Conservation (phyloP, 805 yeast species). For the Yueomyces sinensis region DNA sequence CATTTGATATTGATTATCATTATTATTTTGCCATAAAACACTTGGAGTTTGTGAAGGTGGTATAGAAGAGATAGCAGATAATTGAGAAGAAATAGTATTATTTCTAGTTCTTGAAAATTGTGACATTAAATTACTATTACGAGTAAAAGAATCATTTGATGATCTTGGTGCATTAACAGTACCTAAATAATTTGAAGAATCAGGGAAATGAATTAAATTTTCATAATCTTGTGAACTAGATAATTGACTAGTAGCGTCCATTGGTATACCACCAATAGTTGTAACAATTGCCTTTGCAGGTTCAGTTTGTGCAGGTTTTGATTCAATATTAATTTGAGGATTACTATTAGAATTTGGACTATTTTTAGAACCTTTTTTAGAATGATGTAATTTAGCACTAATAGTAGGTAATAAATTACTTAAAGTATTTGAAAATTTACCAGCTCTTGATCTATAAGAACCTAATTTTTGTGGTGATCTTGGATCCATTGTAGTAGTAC, state of each 20-base stretch:
- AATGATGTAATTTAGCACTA: slow-evolving; percentile 23
- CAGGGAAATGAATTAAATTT: slow-evolving; percentile 17
- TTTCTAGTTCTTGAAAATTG: slow-evolving; percentile 22
- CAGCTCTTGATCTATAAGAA: slow-evolving; percentile 23
- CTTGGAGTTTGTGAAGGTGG: slow-evolving; percentile 11
- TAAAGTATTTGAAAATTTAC: slow-evolving; percentile 22
- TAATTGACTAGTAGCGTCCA: slow-evolving; percentile 10
- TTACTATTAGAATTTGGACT: not conserved
- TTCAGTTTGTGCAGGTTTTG: not conserved
- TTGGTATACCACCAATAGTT: slow-evolving; percentile 9
- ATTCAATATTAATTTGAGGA: not conserved
- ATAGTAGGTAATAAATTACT: slow-evolving; percentile 23
- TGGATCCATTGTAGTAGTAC: not conserved
- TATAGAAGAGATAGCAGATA: slow-evolving; percentile 21
- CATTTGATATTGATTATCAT: slow-evolving; percentile 6
- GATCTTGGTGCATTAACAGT: slow-evolving; percentile 14
- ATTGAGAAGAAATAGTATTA: slow-evolving; percentile 24
- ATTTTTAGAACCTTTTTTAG: slow-evolving; percentile 3
- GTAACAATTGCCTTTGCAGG: slow-evolving; percentile 1
- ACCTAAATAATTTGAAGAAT: slow-evolving; percentile 6
- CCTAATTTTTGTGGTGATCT: slow-evolving; percentile 18
- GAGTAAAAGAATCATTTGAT: slow-evolving; percentile 20
- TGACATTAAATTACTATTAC: slow-evolving; percentile 6
- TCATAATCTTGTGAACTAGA: slow-evolving; percentile 20
- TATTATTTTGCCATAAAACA: slow-evolving; percentile 15